Evolutionary conservation across 352 stramenopile genomes (phyloP).

Genomic region (Phytophthora pluvialis): DNA sequence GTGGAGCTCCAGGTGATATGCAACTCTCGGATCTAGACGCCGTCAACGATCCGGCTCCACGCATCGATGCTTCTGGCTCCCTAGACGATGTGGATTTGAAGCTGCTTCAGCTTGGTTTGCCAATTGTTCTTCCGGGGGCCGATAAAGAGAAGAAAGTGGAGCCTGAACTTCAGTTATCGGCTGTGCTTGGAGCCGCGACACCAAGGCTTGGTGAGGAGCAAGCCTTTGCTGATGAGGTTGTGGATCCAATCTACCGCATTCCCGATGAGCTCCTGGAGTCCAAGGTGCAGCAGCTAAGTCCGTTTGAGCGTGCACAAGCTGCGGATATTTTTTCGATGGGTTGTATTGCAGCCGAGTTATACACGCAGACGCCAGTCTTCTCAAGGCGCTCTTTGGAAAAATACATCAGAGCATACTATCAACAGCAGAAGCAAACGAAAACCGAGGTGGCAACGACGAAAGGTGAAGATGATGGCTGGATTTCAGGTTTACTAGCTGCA

Average conservation of each 20-base stretch:
- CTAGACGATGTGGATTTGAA: constrained; percentile 72
- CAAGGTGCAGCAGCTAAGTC: constrained; percentile 23
- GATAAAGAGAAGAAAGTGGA: constrained; percentile 17
- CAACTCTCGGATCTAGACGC: constrained; percentile 53
- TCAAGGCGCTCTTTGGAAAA: constrained; percentile 50
- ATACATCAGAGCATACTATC: constrained; percentile 38
- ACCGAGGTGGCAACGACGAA: neutral
- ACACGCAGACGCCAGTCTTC: constrained; percentile 63
- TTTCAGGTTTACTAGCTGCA: constrained; percentile 28
- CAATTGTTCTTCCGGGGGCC: constrained; percentile 44
- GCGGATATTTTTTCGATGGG: constrained; percentile 71
- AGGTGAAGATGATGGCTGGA: constrained; percentile 32
- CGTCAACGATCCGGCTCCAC: constrained; percentile 8
- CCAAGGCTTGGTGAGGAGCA: constrained; percentile 15
- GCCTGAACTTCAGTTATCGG: neutral
- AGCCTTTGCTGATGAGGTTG: constrained; percentile 44
- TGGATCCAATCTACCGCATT: constrained; percentile 51
- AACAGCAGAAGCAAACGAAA: constrained; percentile 12
- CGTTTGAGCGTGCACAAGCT: constrained; percentile 43
- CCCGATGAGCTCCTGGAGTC: constrained; percentile 16
- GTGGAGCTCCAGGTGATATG: constrained; percentile 30
- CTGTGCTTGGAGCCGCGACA: constrained; percentile 5
- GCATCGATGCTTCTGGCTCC: constrained; percentile 23
- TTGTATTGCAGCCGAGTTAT: constrained; percentile 76
- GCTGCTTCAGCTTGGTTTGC: constrained; percentile 56